A percentile compares a stretch with the other conserved stretches of the same genome.
Evolutionary conservation across 495 filamentous ascomycete species (phyloP).

Genomic region (Podospora anserina): DNA sequence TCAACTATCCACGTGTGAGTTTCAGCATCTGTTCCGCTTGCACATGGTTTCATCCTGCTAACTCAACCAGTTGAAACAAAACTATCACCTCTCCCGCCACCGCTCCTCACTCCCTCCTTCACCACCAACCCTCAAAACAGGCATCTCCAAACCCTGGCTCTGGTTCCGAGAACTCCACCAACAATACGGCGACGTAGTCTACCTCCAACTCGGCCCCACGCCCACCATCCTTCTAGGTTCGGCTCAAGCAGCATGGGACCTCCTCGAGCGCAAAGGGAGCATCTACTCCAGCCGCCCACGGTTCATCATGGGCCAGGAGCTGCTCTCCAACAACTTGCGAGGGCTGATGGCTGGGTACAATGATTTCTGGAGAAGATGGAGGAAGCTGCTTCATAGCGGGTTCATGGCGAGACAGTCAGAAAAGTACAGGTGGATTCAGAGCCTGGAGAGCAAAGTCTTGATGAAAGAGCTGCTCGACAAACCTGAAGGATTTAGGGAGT

Average conservation of each 20-base stretch:
- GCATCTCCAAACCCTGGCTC: slow-evolving; percentile 53
- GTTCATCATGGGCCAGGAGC: slow-evolving; percentile 53
- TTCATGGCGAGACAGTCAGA: slow-evolving; percentile 55
- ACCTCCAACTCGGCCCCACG: slow-evolving; percentile 59
- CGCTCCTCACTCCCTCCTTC: slow-evolving; percentile 36
- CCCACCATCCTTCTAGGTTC: slow-evolving; percentile 64
- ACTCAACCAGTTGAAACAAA: not conserved
- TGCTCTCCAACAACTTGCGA: slow-evolving; percentile 46
- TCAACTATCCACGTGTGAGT: not conserved
- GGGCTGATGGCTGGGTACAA: slow-evolving; percentile 53
- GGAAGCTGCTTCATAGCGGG: slow-evolving; percentile 53
- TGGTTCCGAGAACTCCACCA: slow-evolving; percentile 56
- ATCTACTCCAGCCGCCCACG: slow-evolving; percentile 50
- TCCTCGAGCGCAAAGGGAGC: slow-evolving; percentile 50
- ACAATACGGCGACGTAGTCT: slow-evolving; percentile 57
- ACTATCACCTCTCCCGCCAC: slow-evolving; percentile 16
- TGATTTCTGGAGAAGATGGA: slow-evolving; percentile 52
- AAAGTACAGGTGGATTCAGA: slow-evolving; percentile 54
- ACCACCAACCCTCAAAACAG: slow-evolving; percentile 34
- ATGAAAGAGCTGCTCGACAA: slow-evolving; percentile 44
- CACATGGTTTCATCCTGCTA: not conserved
- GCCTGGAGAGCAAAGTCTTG: slow-evolving; percentile 49
- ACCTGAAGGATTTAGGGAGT: slow-evolving; percentile 33
- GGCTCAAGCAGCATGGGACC: slow-evolving; percentile 55
- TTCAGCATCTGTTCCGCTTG: not conserved